Percentiles rank a stretch among this genome's conserved stretches.
These are phyloP conservation scores for Mikania micrantha DNA, from an alignment of 129 eudicot species.

Conservation along the genomic window DNA sequence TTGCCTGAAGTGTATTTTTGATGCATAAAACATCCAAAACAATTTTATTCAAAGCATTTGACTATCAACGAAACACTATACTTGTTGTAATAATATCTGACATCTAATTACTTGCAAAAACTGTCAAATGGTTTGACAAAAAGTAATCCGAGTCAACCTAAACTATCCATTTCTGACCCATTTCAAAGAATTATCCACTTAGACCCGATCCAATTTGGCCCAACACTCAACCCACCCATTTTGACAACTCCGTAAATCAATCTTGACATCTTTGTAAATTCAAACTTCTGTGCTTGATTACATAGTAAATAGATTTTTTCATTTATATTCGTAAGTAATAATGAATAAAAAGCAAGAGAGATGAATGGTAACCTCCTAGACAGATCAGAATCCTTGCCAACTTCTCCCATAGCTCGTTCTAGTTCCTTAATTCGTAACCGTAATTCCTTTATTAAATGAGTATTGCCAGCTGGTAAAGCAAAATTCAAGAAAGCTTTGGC, in stretches of 20 bases:
- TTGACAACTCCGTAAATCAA: not conserved
- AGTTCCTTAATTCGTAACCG: constrained; percentile 65
- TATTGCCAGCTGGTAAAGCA: constrained; percentile 51
- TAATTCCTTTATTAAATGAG: constrained; percentile 82
- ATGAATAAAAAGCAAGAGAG: not conserved
- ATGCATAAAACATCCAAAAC: not conserved
- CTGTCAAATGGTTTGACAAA: not conserved
- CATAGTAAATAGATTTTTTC: not conserved
- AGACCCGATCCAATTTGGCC: not conserved
- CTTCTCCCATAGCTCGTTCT: constrained; percentile 63
- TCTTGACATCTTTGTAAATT: not conserved
- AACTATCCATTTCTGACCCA: not conserved
- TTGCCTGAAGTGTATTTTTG: not conserved
- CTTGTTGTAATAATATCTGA: not conserved
- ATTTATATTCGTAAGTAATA: not conserved
- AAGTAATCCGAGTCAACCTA: not conserved
- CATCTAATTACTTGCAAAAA: not conserved
- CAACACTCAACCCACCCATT: not conserved
- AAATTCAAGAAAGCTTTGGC: constrained; percentile 80
- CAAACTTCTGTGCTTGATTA: not conserved
- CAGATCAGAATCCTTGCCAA: constrained; percentile 56
- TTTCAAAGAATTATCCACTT: not conserved
- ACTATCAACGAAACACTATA: not conserved
- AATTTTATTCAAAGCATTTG: not conserved
- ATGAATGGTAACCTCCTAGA: constrained; percentile 47